phyloP scores from a whole-genome alignment of 176 grass and related monocot genomes.

The Oryza australiensis region DNA sequence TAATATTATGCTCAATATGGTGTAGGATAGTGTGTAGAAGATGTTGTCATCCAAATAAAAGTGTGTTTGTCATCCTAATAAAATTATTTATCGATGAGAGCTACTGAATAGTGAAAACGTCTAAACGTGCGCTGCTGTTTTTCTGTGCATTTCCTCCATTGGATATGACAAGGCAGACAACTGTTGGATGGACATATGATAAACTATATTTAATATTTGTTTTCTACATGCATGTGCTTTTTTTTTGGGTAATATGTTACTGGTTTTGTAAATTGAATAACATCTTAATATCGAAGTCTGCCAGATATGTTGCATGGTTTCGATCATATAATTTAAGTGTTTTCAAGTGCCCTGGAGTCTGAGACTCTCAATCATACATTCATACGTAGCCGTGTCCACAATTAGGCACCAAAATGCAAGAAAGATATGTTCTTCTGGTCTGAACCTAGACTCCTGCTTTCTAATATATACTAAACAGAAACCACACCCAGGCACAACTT shows the following conservation, averaged over 20 bases:
- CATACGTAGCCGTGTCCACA: background rate
- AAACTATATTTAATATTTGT: background rate
- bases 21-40: conserved; percentile 48
- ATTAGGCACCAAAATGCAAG: background rate
- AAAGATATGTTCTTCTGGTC: background rate
- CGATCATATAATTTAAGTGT: background rate
- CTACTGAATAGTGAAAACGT: background rate
- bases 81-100: background rate
- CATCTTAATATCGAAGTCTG: background rate
- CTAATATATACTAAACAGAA: too few species aligned
- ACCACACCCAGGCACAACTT: too few species aligned
- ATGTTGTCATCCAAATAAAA: conserved; percentile 43
- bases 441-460: too few species aligned
- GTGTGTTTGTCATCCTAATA: background rate
- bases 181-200: background rate
- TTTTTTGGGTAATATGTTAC: background rate
- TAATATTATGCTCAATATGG: conserved; percentile 25
- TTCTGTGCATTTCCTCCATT: background rate
- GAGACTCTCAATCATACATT: background rate
- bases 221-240: background rate
- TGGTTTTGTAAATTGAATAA: background rate
- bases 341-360: background rate
- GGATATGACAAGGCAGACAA: background rate
- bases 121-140: background rate
- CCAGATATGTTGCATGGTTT: background rate